phyloP scores from a whole-genome alignment of 148 eudicot species.

The Vaccinium macrocarpon region DNA sequence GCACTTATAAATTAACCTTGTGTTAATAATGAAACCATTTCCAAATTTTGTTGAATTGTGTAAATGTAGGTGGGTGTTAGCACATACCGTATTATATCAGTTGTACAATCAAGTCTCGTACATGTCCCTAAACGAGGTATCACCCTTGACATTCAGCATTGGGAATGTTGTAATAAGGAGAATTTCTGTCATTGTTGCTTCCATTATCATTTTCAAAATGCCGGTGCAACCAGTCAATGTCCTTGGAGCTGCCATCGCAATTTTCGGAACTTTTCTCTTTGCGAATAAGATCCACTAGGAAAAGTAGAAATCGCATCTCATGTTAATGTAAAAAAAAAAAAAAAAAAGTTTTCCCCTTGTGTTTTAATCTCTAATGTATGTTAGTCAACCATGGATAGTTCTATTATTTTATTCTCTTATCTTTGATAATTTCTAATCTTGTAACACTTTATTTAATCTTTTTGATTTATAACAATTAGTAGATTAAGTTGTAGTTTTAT shows the following conservation, averaged over 20 bases:
- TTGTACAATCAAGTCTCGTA: constrained; percentile 55
- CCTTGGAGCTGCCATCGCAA: constrained; percentile 52
- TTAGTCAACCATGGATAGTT: no score
- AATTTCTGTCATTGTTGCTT: constrained; percentile 49
- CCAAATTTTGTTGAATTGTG: neutral
- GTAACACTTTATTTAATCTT: no score
- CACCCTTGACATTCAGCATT: constrained; percentile 53
- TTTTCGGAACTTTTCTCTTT: constrained; percentile 47
- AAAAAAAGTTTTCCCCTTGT: no score
- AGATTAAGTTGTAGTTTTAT: no score
- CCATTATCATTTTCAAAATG: constrained; percentile 47
- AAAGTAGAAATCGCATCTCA: no score
- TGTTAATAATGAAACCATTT: neutral
- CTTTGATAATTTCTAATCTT: no score
- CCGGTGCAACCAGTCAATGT: constrained; percentile 48
- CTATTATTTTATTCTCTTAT: no score
- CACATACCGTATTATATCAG: constrained; percentile 55
- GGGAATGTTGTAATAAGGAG: constrained; percentile 50
- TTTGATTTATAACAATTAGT: no score
- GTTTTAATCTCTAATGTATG: no score
- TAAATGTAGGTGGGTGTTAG: constrained; percentile 42
- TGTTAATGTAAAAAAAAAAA: no score
- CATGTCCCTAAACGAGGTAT: constrained; percentile 53
- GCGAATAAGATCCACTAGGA: neutral
- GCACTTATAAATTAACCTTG: neutral